phyloP scores from a whole-genome alignment of 768 basidiomycete species.

The Daedalea quercina region DNA sequence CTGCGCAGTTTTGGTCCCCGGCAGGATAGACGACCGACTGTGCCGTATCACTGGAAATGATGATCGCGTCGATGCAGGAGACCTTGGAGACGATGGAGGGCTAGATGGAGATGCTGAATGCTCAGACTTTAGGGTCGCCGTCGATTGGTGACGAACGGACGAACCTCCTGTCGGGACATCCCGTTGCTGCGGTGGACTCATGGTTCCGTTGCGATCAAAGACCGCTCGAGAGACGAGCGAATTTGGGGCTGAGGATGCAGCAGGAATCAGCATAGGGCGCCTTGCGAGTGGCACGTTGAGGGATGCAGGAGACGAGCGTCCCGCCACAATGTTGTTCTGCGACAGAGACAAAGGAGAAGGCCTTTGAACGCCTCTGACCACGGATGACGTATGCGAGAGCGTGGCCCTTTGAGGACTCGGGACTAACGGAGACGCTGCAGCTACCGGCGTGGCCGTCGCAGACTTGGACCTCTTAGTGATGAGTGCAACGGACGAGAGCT shows the following conservation, averaged over 20 bases:
- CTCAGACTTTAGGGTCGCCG: background rate
- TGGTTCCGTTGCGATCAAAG: constrained; percentile 6
- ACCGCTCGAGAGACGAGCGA: constrained; percentile 7
- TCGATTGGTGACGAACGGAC: constrained; percentile 1
- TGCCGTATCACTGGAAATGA: constrained; percentile 12
- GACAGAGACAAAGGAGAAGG: constrained; percentile 40
- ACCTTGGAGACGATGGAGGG: constrained; percentile 15
- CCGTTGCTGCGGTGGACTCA: background rate
- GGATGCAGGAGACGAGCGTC: constrained; percentile 10
- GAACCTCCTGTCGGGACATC: background rate
- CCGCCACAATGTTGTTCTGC: constrained; percentile 26
- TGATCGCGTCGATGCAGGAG: constrained; percentile 1
- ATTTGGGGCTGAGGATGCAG: constrained; percentile 7
- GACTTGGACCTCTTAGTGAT: constrained; percentile 4
- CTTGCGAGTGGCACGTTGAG: background rate
- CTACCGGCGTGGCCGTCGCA: constrained; percentile 8
- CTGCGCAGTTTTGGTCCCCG: constrained; percentile 7
- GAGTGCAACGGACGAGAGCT: background rate
- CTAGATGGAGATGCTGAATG: background rate
- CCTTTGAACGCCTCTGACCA: constrained; percentile 23
- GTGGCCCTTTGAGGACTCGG: constrained; percentile 20
- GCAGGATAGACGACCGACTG: constrained; percentile 12
- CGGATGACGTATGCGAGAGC: constrained; percentile 18
- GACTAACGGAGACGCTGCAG: constrained; percentile 15
- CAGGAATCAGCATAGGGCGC: constrained; percentile 12